Percentiles rank a stretch among this genome's conserved stretches.
Conservation (phyloP, 2,329 filamentous ascomycete species). For the Plectosphaerella sp. region DNA sequence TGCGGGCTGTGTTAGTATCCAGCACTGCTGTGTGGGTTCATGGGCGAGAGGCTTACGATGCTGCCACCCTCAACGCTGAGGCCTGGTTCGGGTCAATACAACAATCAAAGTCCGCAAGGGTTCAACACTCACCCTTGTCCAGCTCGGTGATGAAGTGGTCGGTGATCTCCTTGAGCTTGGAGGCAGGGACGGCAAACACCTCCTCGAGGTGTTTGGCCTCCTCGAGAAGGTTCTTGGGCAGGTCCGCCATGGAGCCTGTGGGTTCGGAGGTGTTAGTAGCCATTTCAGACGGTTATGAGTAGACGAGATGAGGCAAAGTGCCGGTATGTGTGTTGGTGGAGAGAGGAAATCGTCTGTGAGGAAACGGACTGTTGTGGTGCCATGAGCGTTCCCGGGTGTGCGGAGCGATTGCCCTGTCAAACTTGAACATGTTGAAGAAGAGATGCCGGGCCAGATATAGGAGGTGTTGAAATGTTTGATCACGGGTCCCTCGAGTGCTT, state of each 20-base stretch:
- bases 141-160: slow-evolving; percentile 87
- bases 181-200: slow-evolving; percentile 70
- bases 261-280: slow-evolving; percentile 2
- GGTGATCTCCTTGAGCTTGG: slow-evolving; percentile 85
- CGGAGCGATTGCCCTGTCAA: slow-evolving; percentile 11
- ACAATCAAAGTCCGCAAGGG: not conserved
- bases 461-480: not conserved
- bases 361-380: slow-evolving; percentile 9
- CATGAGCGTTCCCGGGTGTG: slow-evolving; percentile 12
- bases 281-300: not conserved
- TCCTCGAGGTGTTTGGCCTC: slow-evolving; percentile 85
- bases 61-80: slow-evolving; percentile 83
- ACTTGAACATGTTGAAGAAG: slow-evolving; percentile 2
- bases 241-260: slow-evolving; percentile 82
- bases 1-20: slow-evolving; percentile 30
- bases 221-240: slow-evolving; percentile 74
- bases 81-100: slow-evolving; percentile 42
- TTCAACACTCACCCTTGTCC: slow-evolving; percentile 62
- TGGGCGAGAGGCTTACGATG: slow-evolving; percentile 61
- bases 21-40: too few species aligned
- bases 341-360: slow-evolving; percentile 5
- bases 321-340: not conserved
- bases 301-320: not conserved
- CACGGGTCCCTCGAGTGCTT: too few species aligned
- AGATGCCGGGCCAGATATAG: not conserved